Evolutionary conservation across 2,329 filamentous ascomycete species (phyloP), one percentile per base, ranked within the genome.

Genomic region (Aureobasidium sp.): DNA sequence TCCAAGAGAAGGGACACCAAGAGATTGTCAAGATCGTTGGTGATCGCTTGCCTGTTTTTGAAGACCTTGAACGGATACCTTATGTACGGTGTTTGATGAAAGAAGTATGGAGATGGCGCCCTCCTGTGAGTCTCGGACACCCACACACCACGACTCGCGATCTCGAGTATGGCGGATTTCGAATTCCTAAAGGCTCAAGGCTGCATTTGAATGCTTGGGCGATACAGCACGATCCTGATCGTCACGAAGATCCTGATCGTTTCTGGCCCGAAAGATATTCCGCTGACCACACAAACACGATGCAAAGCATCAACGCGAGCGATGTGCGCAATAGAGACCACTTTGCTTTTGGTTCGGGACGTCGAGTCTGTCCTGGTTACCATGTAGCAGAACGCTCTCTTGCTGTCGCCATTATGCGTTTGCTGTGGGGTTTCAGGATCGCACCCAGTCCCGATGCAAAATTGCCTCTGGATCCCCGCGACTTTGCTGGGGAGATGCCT

Each of bases 41-140:
- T n/a, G 64, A 68, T 5, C 65, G 73, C 21, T 65, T 54, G 14
- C 59, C 59, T 5, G 39, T 53, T 8, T 61, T 45, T 30, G 59
- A 64, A 16, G 71, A 73, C 60, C 67, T 66, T 64, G 71, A 78
- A 3, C 70, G 77, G n/a, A 69, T 85, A 16, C 82, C 82, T 0
- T 81, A 75, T 0, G 75, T 84, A 13, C 74, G 82, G 13, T 82
- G 82, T 2, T 79, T 81, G 44, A 71, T 85, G 27, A 84, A 85
- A 70, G 82, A 85, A 71, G 81, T 80, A 13, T 68, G 83, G 21
- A 74, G 82, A 50, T 85, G 82, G 81, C 74, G 81, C 50, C 82
- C 82, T 6, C 78, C 81, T 34, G 54, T 55, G 42, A 44, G 44
- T 49, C 80, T 84, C 29, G 72, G 72, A 41, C 71, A 74, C 8